These are phyloP conservation scores for Barnettozyma californica DNA, from an alignment of 805 yeast genomes.

Conservation along the genomic window DNA sequence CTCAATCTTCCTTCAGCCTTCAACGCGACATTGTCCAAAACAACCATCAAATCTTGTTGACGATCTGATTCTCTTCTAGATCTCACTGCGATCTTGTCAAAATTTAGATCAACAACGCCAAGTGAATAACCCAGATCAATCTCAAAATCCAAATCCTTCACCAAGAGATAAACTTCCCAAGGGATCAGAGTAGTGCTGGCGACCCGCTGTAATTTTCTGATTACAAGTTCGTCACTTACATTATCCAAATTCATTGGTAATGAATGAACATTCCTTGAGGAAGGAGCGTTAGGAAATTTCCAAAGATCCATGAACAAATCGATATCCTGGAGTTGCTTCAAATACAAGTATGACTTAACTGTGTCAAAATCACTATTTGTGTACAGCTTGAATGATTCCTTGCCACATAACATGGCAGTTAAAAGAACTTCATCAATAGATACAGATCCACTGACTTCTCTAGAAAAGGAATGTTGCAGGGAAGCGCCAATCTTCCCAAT, in stretches of 20 bases:
- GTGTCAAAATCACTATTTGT: conserved; percentile 50
- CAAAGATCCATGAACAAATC: conserved; percentile 80
- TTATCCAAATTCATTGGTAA: conserved; percentile 3
- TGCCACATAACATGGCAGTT: conserved; percentile 43
- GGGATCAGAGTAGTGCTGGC: conserved; percentile 65
- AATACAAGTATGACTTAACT: conserved; percentile 58
- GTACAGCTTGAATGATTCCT: conserved; percentile 35
- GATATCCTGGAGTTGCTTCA: conserved; percentile 84
- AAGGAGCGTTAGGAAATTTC: conserved; percentile 29
- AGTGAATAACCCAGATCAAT: conserved; percentile 82
- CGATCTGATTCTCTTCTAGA: conserved; percentile 61
- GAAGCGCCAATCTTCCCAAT: conserved; percentile 60
- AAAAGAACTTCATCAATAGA: conserved; percentile 41
- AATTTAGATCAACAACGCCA: conserved; percentile 52
- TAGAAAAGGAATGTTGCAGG: conserved; percentile 84
- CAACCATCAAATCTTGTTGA: conserved; percentile 65
- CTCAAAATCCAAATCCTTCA: conserved; percentile 46
- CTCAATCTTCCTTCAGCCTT: conserved; percentile 75
- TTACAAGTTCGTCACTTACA: conserved; percentile 26
- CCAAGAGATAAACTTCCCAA: conserved; percentile 58
- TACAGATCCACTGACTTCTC: conserved; percentile 79
- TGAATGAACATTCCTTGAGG: conserved; percentile 22
- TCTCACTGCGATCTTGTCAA: conserved; percentile 63
- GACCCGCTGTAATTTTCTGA: conserved; percentile 45
- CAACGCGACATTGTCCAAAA: conserved; percentile 47